Conservation (phyloP, 257 asterid species). For the Ehretia macrophylla region DNA sequence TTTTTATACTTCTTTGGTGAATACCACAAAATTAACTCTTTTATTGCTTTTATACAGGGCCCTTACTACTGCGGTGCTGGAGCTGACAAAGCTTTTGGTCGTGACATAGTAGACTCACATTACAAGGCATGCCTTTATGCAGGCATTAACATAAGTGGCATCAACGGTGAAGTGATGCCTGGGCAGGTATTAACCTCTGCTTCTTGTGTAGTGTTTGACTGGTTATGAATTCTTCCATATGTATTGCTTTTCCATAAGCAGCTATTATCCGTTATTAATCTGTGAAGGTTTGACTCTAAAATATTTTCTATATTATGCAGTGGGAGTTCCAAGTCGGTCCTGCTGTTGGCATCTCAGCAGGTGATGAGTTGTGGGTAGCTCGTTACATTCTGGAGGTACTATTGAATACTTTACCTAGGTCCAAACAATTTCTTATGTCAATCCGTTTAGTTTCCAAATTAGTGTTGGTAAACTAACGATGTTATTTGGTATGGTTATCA, state of each 20-base stretch:
- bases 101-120: conserved; percentile 78
- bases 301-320: conserved; percentile 19
- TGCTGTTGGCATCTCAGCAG: conserved; percentile 81
- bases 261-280: too few species aligned
- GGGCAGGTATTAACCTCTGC: conserved; percentile 54
- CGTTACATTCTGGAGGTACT: conserved; percentile 87
- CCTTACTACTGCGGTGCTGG: conserved; percentile 89
- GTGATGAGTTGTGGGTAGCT: conserved; percentile 87
- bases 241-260: not conserved
- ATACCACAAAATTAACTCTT: not conserved
- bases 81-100: conserved; percentile 88
- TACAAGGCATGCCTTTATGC: conserved; percentile 84
- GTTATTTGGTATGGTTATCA: conserved; percentile 20
- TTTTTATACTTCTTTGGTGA: too few species aligned
- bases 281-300: not conserved
- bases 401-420: not conserved
- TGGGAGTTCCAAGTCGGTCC: conserved; percentile 99
- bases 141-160: conserved; percentile 82
- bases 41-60: conserved; percentile 35
- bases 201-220: too few species aligned
- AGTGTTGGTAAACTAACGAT: not conserved
- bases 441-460: not conserved
- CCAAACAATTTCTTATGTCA: not conserved
- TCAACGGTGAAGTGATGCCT: conserved; percentile 94
- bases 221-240: not conserved